Conservation (phyloP, 805 yeast genomes). For the Saccharomycopsis schoenii region DNA sequence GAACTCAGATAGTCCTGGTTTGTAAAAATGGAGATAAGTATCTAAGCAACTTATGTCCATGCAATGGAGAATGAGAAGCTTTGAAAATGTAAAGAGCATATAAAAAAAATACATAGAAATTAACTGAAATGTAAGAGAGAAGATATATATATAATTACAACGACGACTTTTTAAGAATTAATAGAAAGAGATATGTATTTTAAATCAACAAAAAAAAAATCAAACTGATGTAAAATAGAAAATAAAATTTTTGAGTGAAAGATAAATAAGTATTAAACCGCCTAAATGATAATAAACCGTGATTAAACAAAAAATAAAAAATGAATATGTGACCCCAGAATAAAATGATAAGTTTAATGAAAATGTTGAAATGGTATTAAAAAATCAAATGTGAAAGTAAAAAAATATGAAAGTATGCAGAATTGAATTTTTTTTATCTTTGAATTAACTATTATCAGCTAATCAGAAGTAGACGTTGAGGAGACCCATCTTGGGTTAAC, state of each 20-base stretch:
- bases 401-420: neutral
- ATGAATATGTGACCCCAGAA: neutral
- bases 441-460: slow-evolving; percentile 1
- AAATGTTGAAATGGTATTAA: neutral
- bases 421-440: slow-evolving; percentile 9
- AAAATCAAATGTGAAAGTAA: neutral
- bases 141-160: too few relatives aligned
- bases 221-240: neutral
- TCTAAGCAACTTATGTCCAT: too few relatives aligned
- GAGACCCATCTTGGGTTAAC: slow-evolving; percentile 35
- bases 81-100: too few relatives aligned
- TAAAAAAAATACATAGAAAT: too few relatives aligned
- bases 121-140: too few relatives aligned
- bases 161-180: too few relatives aligned
- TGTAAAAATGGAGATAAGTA: too few relatives aligned
- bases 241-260: neutral
- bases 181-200: too few relatives aligned
- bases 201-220: neutral
- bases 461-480: neutral
- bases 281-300: neutral
- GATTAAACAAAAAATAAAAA: neutral
- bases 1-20: too few relatives aligned
- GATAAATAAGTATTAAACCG: neutral
- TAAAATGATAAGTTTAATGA: neutral
- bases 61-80: too few relatives aligned